phyloP scores from a whole-genome alignment of 768 basidiomycete species.

The Tricholoma bakamatsutake region DNA sequence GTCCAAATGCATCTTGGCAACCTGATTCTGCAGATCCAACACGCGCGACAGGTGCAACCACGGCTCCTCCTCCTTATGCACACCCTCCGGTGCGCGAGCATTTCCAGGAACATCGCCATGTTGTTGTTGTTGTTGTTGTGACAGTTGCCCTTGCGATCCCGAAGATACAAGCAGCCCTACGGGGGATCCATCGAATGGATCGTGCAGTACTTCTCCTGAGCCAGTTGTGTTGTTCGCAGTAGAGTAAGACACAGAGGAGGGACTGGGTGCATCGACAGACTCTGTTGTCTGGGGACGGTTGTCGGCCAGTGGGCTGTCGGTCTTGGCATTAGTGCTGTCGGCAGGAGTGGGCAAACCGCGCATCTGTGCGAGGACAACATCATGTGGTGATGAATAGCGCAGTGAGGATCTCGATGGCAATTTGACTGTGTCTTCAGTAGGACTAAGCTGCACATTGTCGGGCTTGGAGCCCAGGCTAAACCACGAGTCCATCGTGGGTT shows the following conservation, averaged over 20 bases:
- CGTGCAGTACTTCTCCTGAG: slow-evolving; percentile 22
- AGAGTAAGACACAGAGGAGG: background rate
- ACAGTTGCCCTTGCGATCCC: slow-evolving; percentile 8
- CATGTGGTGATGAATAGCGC: slow-evolving; percentile 50
- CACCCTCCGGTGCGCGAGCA: slow-evolving; percentile 10
- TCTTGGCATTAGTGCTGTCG: slow-evolving; percentile 8
- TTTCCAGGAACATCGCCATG: slow-evolving; percentile 5
- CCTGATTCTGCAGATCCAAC: slow-evolving; percentile 65
- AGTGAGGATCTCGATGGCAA: background rate
- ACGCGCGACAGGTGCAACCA: slow-evolving; percentile 68
- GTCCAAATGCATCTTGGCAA: slow-evolving; percentile 65
- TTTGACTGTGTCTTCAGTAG: background rate
- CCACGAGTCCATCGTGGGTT: background rate
- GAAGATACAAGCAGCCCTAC: slow-evolving; percentile 33
- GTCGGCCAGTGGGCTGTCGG: background rate
- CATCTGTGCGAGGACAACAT: slow-evolving; percentile 52
- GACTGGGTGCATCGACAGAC: background rate
- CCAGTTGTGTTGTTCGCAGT: slow-evolving; percentile 4
- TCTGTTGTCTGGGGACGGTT: background rate
- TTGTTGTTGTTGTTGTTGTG: slow-evolving; percentile 5
- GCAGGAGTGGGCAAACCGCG: slow-evolving; percentile 24
- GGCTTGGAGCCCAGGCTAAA: background rate
- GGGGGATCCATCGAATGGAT: slow-evolving; percentile 43
- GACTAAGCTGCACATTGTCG: background rate
- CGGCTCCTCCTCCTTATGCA: slow-evolving; percentile 44